Conservation (phyloP, 176 grass and related monocot species). For the Puccinellia tenuiflora region DNA sequence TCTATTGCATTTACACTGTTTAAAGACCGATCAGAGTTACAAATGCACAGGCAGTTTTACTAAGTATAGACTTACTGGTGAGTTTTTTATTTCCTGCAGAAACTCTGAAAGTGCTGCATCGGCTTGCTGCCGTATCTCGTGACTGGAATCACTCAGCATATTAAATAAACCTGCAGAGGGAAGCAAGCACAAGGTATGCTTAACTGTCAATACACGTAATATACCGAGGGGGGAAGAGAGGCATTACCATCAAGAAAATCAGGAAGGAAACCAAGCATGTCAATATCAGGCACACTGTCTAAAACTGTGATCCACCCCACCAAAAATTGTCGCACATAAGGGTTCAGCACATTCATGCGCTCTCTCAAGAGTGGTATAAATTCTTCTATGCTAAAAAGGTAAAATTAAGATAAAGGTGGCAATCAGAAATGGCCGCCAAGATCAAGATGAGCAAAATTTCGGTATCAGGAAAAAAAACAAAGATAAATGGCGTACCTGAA, state of each 20-base stretch:
- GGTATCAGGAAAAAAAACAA: not conserved
- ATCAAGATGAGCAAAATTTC: constrained; percentile 23
- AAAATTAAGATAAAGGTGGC: constrained; percentile 20
- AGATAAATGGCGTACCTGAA: constrained; percentile 62
- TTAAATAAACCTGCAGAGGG: constrained; percentile 82
- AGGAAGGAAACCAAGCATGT: constrained; percentile 99
- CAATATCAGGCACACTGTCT: constrained; percentile 99
- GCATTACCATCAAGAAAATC: constrained; percentile 99
- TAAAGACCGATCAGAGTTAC: too few relatives aligned
- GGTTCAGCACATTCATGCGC: constrained; percentile 99
- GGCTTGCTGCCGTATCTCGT: constrained; percentile 98
- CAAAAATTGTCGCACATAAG: constrained; percentile 95
- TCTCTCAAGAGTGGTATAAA: constrained; percentile 99
- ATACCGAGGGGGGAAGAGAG: constrained; percentile 11
- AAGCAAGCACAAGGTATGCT: constrained; percentile 10
- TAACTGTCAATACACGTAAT: constrained; percentile 17
- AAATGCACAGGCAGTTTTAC: too few relatives aligned
- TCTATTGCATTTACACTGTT: constrained; percentile 11
- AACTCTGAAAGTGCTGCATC: constrained; percentile 98
- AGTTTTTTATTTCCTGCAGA: constrained; percentile 99
- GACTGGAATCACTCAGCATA: constrained; percentile 94
- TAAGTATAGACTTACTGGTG: constrained; percentile 66
- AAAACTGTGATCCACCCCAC: constrained; percentile 99
- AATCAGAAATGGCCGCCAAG: constrained; percentile 24
- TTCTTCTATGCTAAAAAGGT: constrained; percentile 94